Percentiles rank a stretch among this genome's conserved stretches.
Evolutionary conservation across 1,284 basidiomycete species (phyloP).

Genomic region (Butyriboletus appendiculatus): DNA sequence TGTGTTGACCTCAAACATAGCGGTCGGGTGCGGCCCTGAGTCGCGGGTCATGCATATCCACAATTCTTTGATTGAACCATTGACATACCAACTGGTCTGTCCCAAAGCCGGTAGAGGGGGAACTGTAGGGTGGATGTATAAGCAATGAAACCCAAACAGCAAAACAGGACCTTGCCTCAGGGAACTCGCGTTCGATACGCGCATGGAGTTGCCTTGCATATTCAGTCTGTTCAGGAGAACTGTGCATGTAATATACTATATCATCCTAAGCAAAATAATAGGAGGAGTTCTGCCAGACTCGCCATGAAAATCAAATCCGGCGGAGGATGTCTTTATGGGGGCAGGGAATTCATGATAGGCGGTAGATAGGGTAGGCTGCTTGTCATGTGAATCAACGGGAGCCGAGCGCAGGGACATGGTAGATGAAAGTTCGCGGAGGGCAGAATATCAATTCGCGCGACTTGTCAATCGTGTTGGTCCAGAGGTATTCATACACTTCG

Average conservation of each 20-base stretch:
- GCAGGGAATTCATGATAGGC: constrained; percentile 55
- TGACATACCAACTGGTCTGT: constrained; percentile 56
- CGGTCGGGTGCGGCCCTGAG: constrained; percentile 40
- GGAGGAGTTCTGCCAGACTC: constrained; percentile 21
- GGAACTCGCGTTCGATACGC: constrained; percentile 66
- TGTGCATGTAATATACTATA: constrained; percentile 63
- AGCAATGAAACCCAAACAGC: not conserved
- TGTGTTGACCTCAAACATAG: constrained; percentile 46
- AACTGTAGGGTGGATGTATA: constrained; percentile 41
- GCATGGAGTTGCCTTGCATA: constrained; percentile 65
- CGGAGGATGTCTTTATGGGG: constrained; percentile 48
- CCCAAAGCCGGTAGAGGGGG: constrained; percentile 65
- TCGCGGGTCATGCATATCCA: not conserved
- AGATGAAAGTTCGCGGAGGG: too few species aligned
- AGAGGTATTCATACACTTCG: not conserved
- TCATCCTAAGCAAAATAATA: not conserved
- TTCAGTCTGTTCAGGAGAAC: constrained; percentile 44
- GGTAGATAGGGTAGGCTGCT: constrained; percentile 38
- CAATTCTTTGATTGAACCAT: not conserved
- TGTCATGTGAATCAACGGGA: not conserved
- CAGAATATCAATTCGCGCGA: not conserved
- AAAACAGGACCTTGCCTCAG: constrained; percentile 49
- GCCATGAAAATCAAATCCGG: constrained; percentile 73
- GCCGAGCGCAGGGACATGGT: not conserved
- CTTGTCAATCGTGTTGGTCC: not conserved